A percentile compares a stretch with the other conserved stretches of the same genome.
Evolutionary conservation across 1,284 basidiomycete genomes (phyloP).

Genomic region (Malassezia restricta): DNA sequence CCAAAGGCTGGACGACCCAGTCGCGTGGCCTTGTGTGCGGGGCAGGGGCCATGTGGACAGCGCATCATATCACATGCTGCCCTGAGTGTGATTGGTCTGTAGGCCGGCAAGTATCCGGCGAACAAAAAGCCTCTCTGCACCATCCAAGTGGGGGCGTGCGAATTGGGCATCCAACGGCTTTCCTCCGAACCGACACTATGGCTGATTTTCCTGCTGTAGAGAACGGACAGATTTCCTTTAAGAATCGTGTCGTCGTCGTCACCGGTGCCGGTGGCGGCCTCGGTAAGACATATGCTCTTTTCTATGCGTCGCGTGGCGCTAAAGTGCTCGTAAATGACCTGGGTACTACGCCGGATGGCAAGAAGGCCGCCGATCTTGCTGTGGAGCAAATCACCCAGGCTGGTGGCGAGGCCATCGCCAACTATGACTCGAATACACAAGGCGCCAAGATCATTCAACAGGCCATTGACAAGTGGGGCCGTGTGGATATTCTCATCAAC

Average conservation of each 20-base stretch:
- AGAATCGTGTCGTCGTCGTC: constrained; percentile 80
- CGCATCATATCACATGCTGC: no score
- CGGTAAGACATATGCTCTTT: constrained; percentile 72
- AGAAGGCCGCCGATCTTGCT: constrained; percentile 75
- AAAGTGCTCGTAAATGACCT: constrained; percentile 59
- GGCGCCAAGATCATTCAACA: constrained; percentile 75
- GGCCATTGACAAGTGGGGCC: constrained; percentile 74
- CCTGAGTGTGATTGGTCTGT: no score
- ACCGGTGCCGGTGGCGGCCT: constrained; percentile 94
- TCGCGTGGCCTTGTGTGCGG: no score
- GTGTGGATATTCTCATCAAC: constrained; percentile 60
- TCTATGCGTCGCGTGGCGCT: constrained; percentile 71
- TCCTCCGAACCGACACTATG: constrained; percentile 19
- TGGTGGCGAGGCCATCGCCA: constrained; percentile 57
- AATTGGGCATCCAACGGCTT: background rate
- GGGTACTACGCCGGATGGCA: constrained; percentile 62
- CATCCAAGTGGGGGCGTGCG: background rate
- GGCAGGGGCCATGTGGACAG: no score
- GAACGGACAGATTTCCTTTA: constrained; percentile 53
- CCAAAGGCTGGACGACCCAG: constrained; percentile 45
- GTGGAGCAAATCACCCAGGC: constrained; percentile 70
- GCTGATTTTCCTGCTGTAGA: constrained; percentile 39
- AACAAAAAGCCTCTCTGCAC: no score
- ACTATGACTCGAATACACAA: constrained; percentile 78
- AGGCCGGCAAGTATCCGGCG: no score